These are phyloP conservation scores for Cercospora beticola DNA, from an alignment of 2,329 filamentous ascomycete genomes.

Conservation along the genomic window DNA sequence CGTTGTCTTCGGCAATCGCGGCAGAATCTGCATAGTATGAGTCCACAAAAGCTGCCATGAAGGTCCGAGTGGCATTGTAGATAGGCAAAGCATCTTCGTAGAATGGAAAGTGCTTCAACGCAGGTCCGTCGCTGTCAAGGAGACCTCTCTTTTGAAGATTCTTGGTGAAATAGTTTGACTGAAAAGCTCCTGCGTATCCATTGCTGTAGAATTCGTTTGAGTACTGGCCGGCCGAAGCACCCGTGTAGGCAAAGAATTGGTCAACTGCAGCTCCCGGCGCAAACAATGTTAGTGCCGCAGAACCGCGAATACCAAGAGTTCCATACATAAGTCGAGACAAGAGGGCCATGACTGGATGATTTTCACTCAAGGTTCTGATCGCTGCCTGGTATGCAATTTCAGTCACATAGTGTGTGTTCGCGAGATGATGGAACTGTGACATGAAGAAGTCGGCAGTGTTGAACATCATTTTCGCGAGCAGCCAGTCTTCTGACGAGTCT, in stretches of 20 bases:
- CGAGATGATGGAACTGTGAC: constrained; percentile 47
- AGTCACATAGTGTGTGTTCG: constrained; percentile 45
- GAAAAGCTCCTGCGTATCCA: constrained; percentile 33
- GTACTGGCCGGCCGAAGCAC: constrained; percentile 18
- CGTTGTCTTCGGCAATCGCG: constrained; percentile 40
- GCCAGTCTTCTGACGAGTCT: constrained; percentile 50
- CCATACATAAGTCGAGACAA: constrained; percentile 28
- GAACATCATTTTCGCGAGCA: constrained; percentile 53
- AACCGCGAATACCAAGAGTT: constrained; percentile 33
- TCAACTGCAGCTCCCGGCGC: constrained; percentile 32
- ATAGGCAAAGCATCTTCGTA: constrained; percentile 47
- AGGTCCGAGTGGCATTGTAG: constrained; percentile 39
- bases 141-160: constrained; percentile 46
- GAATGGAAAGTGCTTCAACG: constrained; percentile 47
- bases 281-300: constrained; percentile 23
- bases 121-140: constrained; percentile 41
- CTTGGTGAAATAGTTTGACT: constrained; percentile 43
- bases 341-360: constrained; percentile 48
- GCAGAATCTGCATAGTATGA: constrained; percentile 45
- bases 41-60: constrained; percentile 46
- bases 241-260: constrained; percentile 20
- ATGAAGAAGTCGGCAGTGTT: constrained; percentile 52
- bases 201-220: constrained; percentile 19
- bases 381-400: constrained; percentile 50
- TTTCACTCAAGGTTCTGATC: constrained; percentile 47